Percentiles rank a stretch among this genome's conserved stretches.
These are phyloP conservation scores for Fusarium veterinarium DNA, from an alignment of 2,329 filamentous ascomycete species.

Conservation along the genomic window DNA sequence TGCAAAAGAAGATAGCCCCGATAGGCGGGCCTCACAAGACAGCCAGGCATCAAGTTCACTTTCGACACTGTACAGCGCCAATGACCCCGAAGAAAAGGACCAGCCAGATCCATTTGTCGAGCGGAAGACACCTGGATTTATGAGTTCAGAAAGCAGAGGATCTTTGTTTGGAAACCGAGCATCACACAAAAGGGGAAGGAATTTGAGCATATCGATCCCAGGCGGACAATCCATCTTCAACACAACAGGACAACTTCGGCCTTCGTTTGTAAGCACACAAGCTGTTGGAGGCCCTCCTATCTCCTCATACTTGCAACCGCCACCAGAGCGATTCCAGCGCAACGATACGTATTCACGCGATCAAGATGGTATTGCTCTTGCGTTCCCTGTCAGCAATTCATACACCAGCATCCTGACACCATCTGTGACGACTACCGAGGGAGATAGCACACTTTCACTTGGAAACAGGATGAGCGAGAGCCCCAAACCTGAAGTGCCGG, in stretches of 20 bases:
- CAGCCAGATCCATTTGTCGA: conserved; percentile 51
- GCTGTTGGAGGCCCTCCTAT: conserved; percentile 35
- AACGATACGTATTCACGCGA: conserved; percentile 22
- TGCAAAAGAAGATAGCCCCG: conserved; percentile 28
- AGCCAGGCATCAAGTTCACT: conserved; percentile 64
- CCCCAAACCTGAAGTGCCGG: conserved; percentile 6
- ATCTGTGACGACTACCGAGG: conserved; percentile 40
- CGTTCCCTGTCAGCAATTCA: conserved; percentile 39
- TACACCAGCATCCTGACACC: conserved; percentile 44
- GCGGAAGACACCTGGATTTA: neutral
- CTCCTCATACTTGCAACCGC: conserved; percentile 34
- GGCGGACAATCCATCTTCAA: conserved; percentile 14
- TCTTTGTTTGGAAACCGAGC: conserved; percentile 35
- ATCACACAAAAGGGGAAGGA: conserved; percentile 34
- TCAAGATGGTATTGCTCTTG: conserved; percentile 31
- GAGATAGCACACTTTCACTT: conserved; percentile 23
- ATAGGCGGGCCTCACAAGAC: conserved; percentile 49
- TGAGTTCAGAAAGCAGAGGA: conserved; percentile 18
- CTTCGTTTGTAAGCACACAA: conserved; percentile 41
- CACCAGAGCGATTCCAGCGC: conserved; percentile 22
- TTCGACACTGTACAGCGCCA: conserved; percentile 68
- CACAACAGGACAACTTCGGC: conserved; percentile 32
- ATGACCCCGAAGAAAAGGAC: conserved; percentile 57
- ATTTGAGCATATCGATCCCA: conserved; percentile 35
- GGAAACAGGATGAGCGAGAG: conserved; percentile 23